Conservation (phyloP, 129 eudicot species). For the Chrysanthemum seticuspe region DNA sequence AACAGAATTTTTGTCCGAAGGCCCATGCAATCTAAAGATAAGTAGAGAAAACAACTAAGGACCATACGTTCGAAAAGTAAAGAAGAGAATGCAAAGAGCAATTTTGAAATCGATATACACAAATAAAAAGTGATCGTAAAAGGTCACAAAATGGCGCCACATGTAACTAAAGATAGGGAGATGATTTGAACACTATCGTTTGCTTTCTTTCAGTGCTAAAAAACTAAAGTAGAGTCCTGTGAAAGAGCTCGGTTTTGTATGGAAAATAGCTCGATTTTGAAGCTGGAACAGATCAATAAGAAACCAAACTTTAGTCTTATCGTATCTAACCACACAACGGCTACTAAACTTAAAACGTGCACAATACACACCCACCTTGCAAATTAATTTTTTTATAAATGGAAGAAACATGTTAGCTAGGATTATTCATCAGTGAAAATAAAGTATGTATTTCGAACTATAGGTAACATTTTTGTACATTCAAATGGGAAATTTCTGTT, state of each 20-base stretch:
- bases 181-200: slow-evolving; percentile 1
- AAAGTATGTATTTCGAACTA: no score
- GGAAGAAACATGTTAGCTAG: no score
- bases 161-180: slow-evolving; percentile 21
- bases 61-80: slow-evolving; percentile 20
- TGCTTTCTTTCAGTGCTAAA: neutral
- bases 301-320: no score
- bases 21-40: slow-evolving; percentile 5
- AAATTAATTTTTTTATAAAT: no score
- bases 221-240: neutral
- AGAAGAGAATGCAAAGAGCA: slow-evolving; percentile 33
- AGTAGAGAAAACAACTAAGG: slow-evolving; percentile 1
- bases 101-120: slow-evolving; percentile 19
- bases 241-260: neutral
- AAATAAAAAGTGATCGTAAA: slow-evolving; percentile 8
- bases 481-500: no score
- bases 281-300: neutral
- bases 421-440: no score
- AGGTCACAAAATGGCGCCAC: slow-evolving; percentile 20
- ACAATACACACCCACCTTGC: no score
- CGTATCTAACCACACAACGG: no score
- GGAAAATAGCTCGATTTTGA: neutral
- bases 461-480: no score
- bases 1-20: slow-evolving; percentile 8
- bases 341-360: no score